These are phyloP conservation scores for Moniliophthora roreri DNA, from an alignment of 1,284 basidiomycete species.

Conservation along the genomic window DNA sequence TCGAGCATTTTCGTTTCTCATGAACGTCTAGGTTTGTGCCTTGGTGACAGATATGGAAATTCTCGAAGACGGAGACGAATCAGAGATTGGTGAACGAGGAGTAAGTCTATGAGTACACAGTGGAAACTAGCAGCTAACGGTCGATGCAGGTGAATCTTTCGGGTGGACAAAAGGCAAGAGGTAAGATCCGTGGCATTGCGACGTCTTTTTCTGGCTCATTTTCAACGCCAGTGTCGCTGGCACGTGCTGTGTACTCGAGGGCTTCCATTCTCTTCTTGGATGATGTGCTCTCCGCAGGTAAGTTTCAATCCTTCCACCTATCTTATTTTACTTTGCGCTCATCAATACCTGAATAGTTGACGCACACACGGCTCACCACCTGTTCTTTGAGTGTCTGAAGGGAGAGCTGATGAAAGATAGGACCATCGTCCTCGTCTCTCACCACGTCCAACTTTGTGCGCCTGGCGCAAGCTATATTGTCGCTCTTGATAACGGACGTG, in stretches of 20 bases:
- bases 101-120: slow-evolving; percentile 36
- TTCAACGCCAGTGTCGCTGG: slow-evolving; percentile 67
- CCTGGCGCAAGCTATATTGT: slow-evolving; percentile 74
- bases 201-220: not conserved
- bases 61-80: slow-evolving; percentile 92
- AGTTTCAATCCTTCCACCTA: slow-evolving; percentile 18
- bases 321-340: slow-evolving; percentile 6
- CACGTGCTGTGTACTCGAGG: slow-evolving; percentile 91
- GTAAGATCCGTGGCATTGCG: slow-evolving; percentile 32
- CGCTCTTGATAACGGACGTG: slow-evolving; percentile 84
- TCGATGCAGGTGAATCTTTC: slow-evolving; percentile 74
- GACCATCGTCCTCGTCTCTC: slow-evolving; percentile 87
- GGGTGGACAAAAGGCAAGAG: slow-evolving; percentile 94
- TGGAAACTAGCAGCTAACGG: slow-evolving; percentile 3
- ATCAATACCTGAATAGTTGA: slow-evolving; percentile 73
- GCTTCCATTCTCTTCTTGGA: slow-evolving; percentile 87
- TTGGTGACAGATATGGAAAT: slow-evolving; percentile 80
- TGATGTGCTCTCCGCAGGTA: slow-evolving; percentile 79
- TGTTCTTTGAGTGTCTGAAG: slow-evolving; percentile 80
- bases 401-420: slow-evolving; percentile 81
- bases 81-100: slow-evolving; percentile 87
- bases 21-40: slow-evolving; percentile 35
- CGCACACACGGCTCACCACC: slow-evolving; percentile 85
- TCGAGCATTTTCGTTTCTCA: not conserved
- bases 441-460: slow-evolving; percentile 81